Evolutionary conservation across 2,329 filamentous ascomycete genomes (phyloP).

Genomic region (Mycosphaerella sp.): DNA sequence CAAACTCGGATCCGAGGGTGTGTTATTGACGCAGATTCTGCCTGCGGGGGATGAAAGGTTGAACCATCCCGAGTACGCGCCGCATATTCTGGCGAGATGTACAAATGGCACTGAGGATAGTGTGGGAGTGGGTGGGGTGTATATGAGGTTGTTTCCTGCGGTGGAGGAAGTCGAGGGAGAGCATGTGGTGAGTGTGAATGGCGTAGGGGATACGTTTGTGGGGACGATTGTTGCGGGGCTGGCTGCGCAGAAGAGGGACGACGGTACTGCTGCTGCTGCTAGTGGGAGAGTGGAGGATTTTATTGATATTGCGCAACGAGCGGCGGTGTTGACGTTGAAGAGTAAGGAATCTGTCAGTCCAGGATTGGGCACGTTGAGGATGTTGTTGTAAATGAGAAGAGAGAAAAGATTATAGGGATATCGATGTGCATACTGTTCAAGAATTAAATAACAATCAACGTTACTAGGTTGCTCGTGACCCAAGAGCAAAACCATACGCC

Average conservation of each 20-base stretch:
- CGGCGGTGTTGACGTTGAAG: constrained; percentile 70
- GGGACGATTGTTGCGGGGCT: constrained; percentile 78
- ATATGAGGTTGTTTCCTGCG: constrained; percentile 66
- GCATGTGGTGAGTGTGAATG: constrained; percentile 83
- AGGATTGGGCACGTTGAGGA: constrained; percentile 43
- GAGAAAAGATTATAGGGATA: too few species aligned
- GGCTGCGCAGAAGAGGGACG: constrained; percentile 40
- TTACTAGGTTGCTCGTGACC: too few species aligned
- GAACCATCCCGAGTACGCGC: constrained; percentile 53
- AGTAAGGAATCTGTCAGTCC: constrained; percentile 66
- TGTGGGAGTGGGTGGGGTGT: constrained; percentile 63
- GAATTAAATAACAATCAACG: too few species aligned
- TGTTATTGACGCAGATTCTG: constrained; percentile 68
- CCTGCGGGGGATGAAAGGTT: constrained; percentile 61
- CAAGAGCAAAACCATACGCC: too few species aligned
- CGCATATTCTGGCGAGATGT: constrained; percentile 63
- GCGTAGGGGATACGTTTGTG: constrained; percentile 87
- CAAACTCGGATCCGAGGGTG: constrained; percentile 71
- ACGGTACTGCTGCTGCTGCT: too few species aligned
- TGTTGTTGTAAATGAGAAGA: constrained; percentile 16
- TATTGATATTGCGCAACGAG: constrained; percentile 73
- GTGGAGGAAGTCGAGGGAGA: constrained; percentile 53
- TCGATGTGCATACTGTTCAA: too few species aligned
- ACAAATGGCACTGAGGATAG: constrained; percentile 46
- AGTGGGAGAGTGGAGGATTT: constrained; percentile 51